These are phyloP conservation scores for Hymenochaete sp. DNA, from an alignment of 1,284 basidiomycete species.

Conservation along the genomic window DNA sequence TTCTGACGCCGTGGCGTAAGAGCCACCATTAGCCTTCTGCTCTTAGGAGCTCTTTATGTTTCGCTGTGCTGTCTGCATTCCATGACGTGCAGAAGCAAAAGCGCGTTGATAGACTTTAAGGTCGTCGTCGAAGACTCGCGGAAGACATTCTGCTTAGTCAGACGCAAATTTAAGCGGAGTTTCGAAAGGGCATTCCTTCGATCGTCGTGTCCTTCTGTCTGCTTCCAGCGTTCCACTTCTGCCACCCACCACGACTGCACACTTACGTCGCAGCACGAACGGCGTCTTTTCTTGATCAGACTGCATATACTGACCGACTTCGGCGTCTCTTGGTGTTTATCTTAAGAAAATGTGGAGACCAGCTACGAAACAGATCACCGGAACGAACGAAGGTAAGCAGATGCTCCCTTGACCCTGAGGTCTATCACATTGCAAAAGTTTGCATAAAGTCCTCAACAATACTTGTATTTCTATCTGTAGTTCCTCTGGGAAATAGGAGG, in stretches of 20 bases:
- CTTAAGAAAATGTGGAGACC: conserved; percentile 77
- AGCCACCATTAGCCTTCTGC: no score
- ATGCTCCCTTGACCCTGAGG: neutral
- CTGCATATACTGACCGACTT: neutral
- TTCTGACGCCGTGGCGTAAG: no score
- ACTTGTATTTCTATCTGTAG: conserved; percentile 29
- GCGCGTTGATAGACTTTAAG: no score
- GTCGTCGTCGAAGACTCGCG: no score
- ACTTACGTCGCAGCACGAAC: conserved; percentile 5
- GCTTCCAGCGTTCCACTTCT: conserved; percentile 9
- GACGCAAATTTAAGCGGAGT: conserved; percentile 8
- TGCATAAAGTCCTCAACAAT: neutral
- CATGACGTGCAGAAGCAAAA: no score
- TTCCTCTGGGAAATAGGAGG: conserved; percentile 75
- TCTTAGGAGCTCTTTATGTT: no score
- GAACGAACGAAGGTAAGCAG: conserved; percentile 67
- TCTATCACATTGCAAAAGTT: neutral
- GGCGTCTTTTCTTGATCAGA: neutral
- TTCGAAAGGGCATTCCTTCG: neutral
- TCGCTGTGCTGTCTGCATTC: no score
- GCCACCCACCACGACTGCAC: neutral
- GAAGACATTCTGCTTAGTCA: no score
- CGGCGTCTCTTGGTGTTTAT: conserved; percentile 2
- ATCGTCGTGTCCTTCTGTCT: conserved; percentile 5
- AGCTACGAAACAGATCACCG: conserved; percentile 73